phyloP scores from a whole-genome alignment of 1,284 basidiomycete species.

The Kwoniella shivajii region DNA sequence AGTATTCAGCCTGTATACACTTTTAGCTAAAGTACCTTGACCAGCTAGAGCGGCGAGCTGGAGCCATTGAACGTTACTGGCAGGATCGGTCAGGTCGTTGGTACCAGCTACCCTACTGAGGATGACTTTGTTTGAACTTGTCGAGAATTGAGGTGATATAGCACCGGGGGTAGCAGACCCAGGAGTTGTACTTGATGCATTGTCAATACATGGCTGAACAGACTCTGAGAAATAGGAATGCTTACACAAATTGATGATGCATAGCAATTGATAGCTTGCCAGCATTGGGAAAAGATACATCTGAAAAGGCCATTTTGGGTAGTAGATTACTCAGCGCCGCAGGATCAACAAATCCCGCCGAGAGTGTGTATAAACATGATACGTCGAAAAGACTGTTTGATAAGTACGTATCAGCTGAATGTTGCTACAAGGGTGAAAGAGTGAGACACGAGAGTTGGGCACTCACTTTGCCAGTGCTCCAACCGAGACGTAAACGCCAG shows the following conservation, averaged over 20 bases:
- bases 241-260: slow-evolving; percentile 55
- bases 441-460: not conserved
- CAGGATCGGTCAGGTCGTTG: slow-evolving; percentile 56
- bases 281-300: slow-evolving; percentile 24
- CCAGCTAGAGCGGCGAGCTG: slow-evolving; percentile 55
- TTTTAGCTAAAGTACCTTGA: slow-evolving; percentile 59
- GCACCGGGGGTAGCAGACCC: slow-evolving; percentile 18
- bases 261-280: slow-evolving; percentile 40
- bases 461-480: slow-evolving; percentile 45
- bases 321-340: slow-evolving; percentile 14
- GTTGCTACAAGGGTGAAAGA: not conserved
- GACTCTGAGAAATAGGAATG: slow-evolving; percentile 6
- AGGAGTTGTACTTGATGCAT: slow-evolving; percentile 11
- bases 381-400: slow-evolving; percentile 59
- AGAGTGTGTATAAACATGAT: slow-evolving; percentile 58
- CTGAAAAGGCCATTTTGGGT: slow-evolving; percentile 22
- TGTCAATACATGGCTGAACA: not conserved
- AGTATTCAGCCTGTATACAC: slow-evolving; percentile 64
- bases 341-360: slow-evolving; percentile 47
- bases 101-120: slow-evolving; percentile 18
- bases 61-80: slow-evolving; percentile 63
- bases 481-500: slow-evolving; percentile 28
- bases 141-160: slow-evolving; percentile 35
- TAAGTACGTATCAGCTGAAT: not conserved
- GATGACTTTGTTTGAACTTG: slow-evolving; percentile 55